phyloP scores from a whole-genome alignment of 2,329 filamentous ascomycete species.

The Clonostachys byssicola region DNA sequence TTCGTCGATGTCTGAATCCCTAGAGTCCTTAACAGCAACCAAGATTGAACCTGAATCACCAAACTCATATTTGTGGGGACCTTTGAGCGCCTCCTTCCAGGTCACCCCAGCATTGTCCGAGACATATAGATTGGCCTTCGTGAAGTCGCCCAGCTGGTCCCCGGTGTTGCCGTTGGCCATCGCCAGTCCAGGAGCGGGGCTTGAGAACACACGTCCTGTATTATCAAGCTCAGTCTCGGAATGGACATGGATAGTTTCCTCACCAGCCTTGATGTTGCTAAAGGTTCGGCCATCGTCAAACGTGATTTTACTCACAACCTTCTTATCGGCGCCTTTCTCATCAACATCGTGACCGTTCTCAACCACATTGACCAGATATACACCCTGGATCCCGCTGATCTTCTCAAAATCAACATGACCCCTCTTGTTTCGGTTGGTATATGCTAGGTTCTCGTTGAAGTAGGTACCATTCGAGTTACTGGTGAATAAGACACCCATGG shows the following conservation, averaged over 20 bases:
- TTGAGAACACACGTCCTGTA: constrained; percentile 84
- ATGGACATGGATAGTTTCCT: constrained; percentile 78
- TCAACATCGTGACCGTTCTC: constrained; percentile 79
- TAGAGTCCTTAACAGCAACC: constrained; percentile 74
- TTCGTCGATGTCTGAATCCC: constrained; percentile 53
- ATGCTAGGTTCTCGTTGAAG: constrained; percentile 86
- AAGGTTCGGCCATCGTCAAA: constrained; percentile 95
- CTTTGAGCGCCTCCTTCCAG: constrained; percentile 72
- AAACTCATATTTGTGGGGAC: constrained; percentile 93
- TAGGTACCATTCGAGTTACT: constrained; percentile 98
- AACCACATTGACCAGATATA: constrained; percentile 86
- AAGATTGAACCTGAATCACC: constrained; percentile 89
- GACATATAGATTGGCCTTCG: constrained; percentile 75
- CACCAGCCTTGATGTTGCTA: constrained; percentile 63
- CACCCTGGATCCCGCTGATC: constrained; percentile 83
- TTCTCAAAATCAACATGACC: constrained; percentile 95
- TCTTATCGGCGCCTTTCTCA: constrained; percentile 51
- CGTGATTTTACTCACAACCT: constrained; percentile 77
- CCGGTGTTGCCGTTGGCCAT: constrained; percentile 95
- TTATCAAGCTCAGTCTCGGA: constrained; percentile 85
- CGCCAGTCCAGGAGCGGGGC: constrained; percentile 84
- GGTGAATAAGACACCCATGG: constrained; percentile 86
- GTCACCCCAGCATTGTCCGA: constrained; percentile 87
- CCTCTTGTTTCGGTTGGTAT: constrained; percentile 77
- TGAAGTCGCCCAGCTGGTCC: constrained; percentile 63